Evolutionary conservation across 225 moss, liverwort and hornwort genomes (phyloP).

Genomic region (Thuidium tamariscinum): DNA sequence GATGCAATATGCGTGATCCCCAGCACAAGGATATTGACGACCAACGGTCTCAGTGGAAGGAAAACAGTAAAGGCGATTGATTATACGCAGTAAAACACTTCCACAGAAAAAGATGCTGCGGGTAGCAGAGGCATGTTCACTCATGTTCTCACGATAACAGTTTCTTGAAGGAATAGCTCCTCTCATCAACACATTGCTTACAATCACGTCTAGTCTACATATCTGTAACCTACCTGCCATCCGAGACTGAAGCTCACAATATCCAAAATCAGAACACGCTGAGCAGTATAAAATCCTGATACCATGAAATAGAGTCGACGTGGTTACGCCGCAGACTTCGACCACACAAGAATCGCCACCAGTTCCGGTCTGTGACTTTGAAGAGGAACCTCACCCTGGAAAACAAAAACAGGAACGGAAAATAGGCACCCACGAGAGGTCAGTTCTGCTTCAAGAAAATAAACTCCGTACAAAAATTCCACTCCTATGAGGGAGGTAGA

Average conservation of each 20-base stretch:
- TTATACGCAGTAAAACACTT: not conserved
- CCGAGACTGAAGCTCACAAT: not conserved
- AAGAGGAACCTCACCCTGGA: not conserved
- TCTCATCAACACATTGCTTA: not conserved
- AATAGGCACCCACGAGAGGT: not conserved
- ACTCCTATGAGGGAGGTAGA: too few relatives aligned
- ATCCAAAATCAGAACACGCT: not conserved
- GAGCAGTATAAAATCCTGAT: not conserved
- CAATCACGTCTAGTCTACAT: not conserved
- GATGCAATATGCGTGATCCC: not conserved
- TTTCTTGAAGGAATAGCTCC: not conserved
- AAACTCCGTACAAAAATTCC: not conserved
- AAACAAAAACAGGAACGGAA: not conserved
- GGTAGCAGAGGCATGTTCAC: not conserved
- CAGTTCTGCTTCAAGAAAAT: not conserved
- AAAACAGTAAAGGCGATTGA: not conserved
- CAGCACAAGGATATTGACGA: not conserved
- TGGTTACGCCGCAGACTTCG: not conserved
- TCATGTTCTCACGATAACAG: fast-evolving
- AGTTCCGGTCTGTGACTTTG: not conserved
- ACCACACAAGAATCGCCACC: too few relatives aligned
- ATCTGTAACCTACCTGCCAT: not conserved
- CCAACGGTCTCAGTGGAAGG: not conserved
- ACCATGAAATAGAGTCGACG: not conserved
- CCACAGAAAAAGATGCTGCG: not conserved